Conservation (phyloP, 352 stramenopile genomes). For the Labyrinthula sp. region DNA sequence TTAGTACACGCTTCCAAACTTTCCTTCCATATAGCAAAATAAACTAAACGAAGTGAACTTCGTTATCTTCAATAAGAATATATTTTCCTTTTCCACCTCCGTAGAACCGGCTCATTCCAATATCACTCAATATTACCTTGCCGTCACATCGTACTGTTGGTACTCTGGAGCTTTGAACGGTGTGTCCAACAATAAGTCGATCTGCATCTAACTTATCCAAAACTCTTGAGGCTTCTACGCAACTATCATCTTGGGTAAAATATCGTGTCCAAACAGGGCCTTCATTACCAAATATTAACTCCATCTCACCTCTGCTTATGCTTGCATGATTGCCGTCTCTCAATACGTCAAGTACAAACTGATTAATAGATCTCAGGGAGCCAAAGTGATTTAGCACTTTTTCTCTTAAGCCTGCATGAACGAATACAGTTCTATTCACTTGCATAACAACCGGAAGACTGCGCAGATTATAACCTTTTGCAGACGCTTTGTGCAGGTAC, state of each 20-base stretch:
- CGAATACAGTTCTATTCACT: slow-evolving; percentile 18
- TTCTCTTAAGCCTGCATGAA: slow-evolving; percentile 7
- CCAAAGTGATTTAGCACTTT: too few species aligned
- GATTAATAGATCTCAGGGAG: slow-evolving; percentile 8
- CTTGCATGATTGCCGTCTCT: not conserved
- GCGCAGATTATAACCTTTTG: slow-evolving; percentile 4
- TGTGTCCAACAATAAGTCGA: slow-evolving; percentile 26
- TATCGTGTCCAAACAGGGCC: slow-evolving; percentile 18
- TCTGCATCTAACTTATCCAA: slow-evolving; percentile 1
- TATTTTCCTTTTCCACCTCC: too few species aligned
- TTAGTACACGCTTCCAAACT: too few species aligned
- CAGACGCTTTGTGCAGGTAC: too few species aligned
- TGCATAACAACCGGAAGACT: slow-evolving; percentile 1
- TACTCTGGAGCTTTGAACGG: slow-evolving; percentile 8
- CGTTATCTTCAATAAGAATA: too few species aligned
- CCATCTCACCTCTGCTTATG: slow-evolving; percentile 5
- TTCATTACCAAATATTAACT: too few species aligned
- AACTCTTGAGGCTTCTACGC: not conserved
- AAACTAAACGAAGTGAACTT: too few species aligned
- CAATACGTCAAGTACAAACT: not conserved
- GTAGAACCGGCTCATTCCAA: slow-evolving; percentile 23
- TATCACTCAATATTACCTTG: slow-evolving; percentile 8
- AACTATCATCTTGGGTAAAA: slow-evolving; percentile 11
- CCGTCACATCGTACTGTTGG: slow-evolving; percentile 16
- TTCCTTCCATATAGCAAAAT: too few species aligned